Evolutionary conservation across 768 basidiomycete species (phyloP).

Genomic region (Calocybe indica): DNA sequence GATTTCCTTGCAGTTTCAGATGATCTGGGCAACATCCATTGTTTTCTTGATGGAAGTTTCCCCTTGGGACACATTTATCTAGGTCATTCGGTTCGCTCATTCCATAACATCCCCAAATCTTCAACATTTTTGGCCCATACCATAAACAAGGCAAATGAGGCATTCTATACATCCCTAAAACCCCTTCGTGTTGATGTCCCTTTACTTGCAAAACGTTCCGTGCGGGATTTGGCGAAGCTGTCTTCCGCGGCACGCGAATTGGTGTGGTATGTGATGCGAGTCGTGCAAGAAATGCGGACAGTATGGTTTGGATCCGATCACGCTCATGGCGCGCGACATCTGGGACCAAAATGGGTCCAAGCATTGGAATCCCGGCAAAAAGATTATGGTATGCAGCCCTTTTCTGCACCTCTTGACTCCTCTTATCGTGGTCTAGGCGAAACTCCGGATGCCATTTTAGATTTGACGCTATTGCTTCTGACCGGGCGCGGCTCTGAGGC

Average conservation of each 20-base stretch:
- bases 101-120: constrained; percentile 40
- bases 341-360: constrained; percentile 70
- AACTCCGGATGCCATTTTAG: constrained; percentile 58
- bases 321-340: constrained; percentile 59
- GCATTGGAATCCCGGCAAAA: constrained; percentile 58
- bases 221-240: constrained; percentile 65
- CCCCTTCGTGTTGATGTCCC: constrained; percentile 50
- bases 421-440: constrained; percentile 36
- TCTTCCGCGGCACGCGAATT: constrained; percentile 69
- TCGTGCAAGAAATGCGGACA: constrained; percentile 65
- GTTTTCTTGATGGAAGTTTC: constrained; percentile 74
- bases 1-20: constrained; percentile 64
- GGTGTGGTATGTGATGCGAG: constrained; percentile 63
- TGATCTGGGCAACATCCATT: constrained; percentile 49
- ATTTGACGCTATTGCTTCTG: constrained; percentile 63
- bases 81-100: constrained; percentile 22
- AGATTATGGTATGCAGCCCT: constrained; percentile 47
- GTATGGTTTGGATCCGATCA: constrained; percentile 71
- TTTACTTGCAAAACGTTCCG: constrained; percentile 46
- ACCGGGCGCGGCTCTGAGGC: constrained; percentile 71
- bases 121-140: too few relatives aligned
- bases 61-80: constrained; percentile 52
- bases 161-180: constrained; percentile 24
- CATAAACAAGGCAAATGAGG: constrained; percentile 13
- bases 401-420: constrained; percentile 2